phyloP scores from a whole-genome alignment of 176 grass and related monocot genomes.

The Bromus sterilis region DNA sequence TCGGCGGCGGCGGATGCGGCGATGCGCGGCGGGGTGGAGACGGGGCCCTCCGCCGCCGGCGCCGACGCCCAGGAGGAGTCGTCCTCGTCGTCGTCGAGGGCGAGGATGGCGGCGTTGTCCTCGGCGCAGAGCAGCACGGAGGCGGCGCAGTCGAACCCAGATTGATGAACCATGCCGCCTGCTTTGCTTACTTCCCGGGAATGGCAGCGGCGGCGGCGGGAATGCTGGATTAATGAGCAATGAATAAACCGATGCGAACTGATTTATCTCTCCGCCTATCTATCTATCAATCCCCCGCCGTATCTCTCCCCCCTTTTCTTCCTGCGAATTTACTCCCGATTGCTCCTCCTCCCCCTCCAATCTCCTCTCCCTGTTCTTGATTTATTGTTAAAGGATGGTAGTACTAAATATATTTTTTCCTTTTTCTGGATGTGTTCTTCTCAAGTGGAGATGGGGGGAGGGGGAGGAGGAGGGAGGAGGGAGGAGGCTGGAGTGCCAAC shows the following conservation, averaged over 20 bases:
- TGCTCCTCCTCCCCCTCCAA: slow-evolving; percentile 34
- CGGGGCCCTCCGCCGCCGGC: not conserved
- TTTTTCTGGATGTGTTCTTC: slow-evolving; percentile 28
- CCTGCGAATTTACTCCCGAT: slow-evolving; percentile 17
- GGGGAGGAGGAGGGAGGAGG: not conserved
- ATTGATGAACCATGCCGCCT: slow-evolving; percentile 45
- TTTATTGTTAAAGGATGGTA: slow-evolving; percentile 23
- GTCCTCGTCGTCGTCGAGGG: slow-evolving; percentile 60
- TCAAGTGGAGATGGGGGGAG: slow-evolving; percentile 19
- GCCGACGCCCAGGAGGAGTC: slow-evolving; percentile 27
- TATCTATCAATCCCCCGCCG: not conserved
- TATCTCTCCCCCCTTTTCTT: not conserved
- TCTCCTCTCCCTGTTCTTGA: slow-evolving; percentile 37
- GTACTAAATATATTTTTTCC: no score
- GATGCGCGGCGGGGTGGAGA: slow-evolving; percentile 11
- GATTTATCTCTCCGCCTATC: not conserved
- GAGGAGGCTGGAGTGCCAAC: not conserved
- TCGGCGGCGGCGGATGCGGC: not conserved
- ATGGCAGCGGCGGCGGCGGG: not conserved
- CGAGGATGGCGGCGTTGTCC: slow-evolving; percentile 69
- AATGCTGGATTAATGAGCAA: slow-evolving; percentile 17
- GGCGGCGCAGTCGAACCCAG: slow-evolving; percentile 62
- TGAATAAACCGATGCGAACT: not conserved
- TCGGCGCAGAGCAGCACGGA: slow-evolving; percentile 84
- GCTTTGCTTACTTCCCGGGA: slow-evolving; percentile 16